These are phyloP conservation scores for Davidsoniella virescens DNA, from an alignment of 2,329 filamentous ascomycete genomes.

Conservation along the genomic window DNA sequence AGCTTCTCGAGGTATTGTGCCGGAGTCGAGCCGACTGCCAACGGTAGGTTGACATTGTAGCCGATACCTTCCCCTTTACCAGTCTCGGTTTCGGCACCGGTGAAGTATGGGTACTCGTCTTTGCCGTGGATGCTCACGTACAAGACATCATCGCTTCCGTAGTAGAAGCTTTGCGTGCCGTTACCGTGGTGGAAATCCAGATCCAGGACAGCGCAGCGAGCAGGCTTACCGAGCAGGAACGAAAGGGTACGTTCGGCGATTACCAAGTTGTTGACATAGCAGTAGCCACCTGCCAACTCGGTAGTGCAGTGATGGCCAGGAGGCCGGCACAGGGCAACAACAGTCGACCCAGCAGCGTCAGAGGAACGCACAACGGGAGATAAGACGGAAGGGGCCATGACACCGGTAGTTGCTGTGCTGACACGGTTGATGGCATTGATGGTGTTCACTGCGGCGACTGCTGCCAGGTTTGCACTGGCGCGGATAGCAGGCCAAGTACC, in stretches of 20 bases:
- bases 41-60: slow-evolving; percentile 15
- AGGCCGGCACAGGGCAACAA: slow-evolving; percentile 16
- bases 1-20: slow-evolving; percentile 13
- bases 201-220: slow-evolving; percentile 16
- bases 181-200: slow-evolving; percentile 19
- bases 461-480: slow-evolving; percentile 16
- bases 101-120: slow-evolving; percentile 21
- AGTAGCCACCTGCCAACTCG: slow-evolving; percentile 17
- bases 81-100: slow-evolving; percentile 14
- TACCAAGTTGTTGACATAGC: slow-evolving; percentile 18
- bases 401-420: slow-evolving; percentile 1
- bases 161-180: slow-evolving; percentile 19
- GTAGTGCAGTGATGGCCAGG: slow-evolving; percentile 18
- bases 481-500: slow-evolving; percentile 15
- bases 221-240: slow-evolving; percentile 4
- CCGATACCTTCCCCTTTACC: slow-evolving; percentile 14
- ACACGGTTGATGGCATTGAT: slow-evolving; percentile 2
- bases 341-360: slow-evolving; percentile 13
- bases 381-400: not conserved
- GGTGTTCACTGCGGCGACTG: slow-evolving; percentile 11
- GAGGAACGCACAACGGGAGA: not conserved
- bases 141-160: slow-evolving; percentile 17
- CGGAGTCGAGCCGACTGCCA: slow-evolving; percentile 8
- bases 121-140: slow-evolving; percentile 21
- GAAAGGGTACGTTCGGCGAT: slow-evolving; percentile 16